Evolutionary conservation across 2,329 filamentous ascomycete species (phyloP).

Genomic region (Hymenoscyphus infarciens): DNA sequence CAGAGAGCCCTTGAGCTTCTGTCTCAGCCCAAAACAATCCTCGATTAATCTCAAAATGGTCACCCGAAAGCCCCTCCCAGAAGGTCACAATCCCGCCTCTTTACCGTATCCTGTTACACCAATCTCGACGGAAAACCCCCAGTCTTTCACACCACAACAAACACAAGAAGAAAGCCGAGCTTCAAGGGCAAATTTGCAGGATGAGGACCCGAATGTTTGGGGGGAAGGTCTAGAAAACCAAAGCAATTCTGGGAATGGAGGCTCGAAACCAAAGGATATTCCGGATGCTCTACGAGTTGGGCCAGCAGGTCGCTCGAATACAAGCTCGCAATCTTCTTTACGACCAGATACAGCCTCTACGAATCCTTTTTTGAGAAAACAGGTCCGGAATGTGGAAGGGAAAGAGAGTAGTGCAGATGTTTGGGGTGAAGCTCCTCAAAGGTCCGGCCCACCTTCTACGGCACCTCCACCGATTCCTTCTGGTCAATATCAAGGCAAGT

Average conservation of each 20-base stretch:
- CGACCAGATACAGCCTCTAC: conserved; percentile 21
- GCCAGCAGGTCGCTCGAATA: conserved; percentile 23
- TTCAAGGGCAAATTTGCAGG: conserved; percentile 17
- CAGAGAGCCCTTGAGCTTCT: neutral
- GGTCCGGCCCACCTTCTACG: conserved; percentile 14
- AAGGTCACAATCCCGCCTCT: conserved; percentile 7
- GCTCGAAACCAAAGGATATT: conserved; percentile 13
- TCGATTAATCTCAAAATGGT: conserved; percentile 25
- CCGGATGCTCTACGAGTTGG: conserved; percentile 32
- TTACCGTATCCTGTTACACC: conserved; percentile 30
- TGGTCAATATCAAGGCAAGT: conserved; percentile 21
- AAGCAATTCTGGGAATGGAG: neutral
- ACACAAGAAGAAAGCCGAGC: conserved; percentile 17
- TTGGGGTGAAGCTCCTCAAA: conserved; percentile 26
- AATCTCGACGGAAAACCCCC: conserved; percentile 13
- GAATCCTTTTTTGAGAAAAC: conserved; percentile 33
- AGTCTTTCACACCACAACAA: conserved; percentile 21
- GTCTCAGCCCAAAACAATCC: neutral
- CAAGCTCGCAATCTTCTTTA: conserved; percentile 26
- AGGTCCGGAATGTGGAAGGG: conserved; percentile 20
- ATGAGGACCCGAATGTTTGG: conserved; percentile 28
- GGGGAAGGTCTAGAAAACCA: conserved; percentile 11
- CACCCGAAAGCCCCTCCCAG: conserved; percentile 31
- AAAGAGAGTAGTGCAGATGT: conserved; percentile 31
- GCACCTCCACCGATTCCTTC: conserved; percentile 21